Conservation (phyloP, 768 basidiomycete species). For the Suillus sp. region DNA sequence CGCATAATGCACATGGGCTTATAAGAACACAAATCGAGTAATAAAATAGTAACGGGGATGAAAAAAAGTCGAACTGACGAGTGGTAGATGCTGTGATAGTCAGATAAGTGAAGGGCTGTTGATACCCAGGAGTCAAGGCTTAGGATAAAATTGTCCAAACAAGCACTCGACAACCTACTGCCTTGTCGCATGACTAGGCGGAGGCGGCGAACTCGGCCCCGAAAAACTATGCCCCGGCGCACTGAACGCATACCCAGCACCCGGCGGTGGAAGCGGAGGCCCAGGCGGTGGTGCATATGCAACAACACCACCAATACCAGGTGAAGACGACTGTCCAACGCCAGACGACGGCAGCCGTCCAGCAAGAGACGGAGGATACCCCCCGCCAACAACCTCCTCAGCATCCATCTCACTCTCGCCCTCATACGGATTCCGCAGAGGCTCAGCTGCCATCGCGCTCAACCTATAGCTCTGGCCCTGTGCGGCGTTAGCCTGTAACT, state of each 20-base stretch:
- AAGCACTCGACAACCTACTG: not conserved
- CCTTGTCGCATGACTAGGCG: not conserved
- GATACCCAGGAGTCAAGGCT: not conserved
- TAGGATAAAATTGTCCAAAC: not conserved
- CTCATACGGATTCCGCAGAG: conserved; percentile 31
- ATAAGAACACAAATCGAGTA: conserved; percentile 4
- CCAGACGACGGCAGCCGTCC: not conserved
- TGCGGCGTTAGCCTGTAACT: conserved; percentile 28
- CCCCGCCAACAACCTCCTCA: conserved; percentile 18
- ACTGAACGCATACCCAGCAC: conserved; percentile 28
- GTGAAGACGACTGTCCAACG: not conserved
- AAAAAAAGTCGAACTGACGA: not conserved
- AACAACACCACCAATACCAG: not conserved
- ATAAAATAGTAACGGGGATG: not conserved
- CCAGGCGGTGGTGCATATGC: conserved; percentile 6
- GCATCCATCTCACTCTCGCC: conserved; percentile 18
- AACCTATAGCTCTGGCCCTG: conserved; percentile 29
- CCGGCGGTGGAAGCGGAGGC: conserved; percentile 14
- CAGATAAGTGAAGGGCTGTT: not conserved
- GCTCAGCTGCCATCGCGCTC: conserved; percentile 18
- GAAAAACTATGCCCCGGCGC: conserved; percentile 29
- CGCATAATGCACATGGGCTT: not conserved
- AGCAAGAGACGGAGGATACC: not conserved
- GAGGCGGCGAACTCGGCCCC: conserved; percentile 5
- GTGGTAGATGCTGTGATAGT: not conserved